Evolutionary conservation across 2,329 filamentous ascomycete genomes (phyloP), one percentile per base, ranked within the genome.

Genomic region (Pestalotiopsis sp.): DNA sequence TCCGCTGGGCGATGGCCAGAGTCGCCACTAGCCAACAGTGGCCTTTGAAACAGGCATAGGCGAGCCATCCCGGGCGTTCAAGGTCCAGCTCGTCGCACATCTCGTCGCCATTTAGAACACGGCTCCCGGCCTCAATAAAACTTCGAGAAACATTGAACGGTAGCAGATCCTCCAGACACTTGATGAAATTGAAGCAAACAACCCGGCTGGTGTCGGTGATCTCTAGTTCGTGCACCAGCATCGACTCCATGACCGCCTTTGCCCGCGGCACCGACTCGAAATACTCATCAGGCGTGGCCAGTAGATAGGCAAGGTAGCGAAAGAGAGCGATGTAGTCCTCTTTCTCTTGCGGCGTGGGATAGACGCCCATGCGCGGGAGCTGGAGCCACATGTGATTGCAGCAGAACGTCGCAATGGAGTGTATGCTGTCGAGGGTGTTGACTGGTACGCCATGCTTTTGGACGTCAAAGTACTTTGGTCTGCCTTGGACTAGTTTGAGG

Each of bases 401-500:
- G n/a, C 85, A 88, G 74, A 92, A 92, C 0, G 87, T 89, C 7
- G 83, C 82, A 69, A 92, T 89, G 0, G 90, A 91, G 4, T 83
- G 88, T 45, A 92, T 88, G 57, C 84, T 88, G 74, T 92, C 90
- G 0, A 92, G 81, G 45, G 89, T 87, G 70, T 90, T 92, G 73
- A 91, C 86, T 0, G 91, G 91, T 1, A 90, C 82, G 1, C 91
- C 91, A 74, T 83, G 86, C 63, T 85, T 82, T 23, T 85, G 80
- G 1, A 88, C 77, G 64, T 89, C 83, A 75, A 88, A 92, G 77
- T 92, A 92, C 3, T 83, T 83, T 0, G 89, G 87, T 13, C 83
- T 80, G 25, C 83, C 77, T 3, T 82, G 76, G 6, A 83, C 83
- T 3, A 93, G 81, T 38, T 84, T 86, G 73, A 91, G 80, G 68